These are phyloP conservation scores for Sarocladium oryzae DNA, from an alignment of 2,329 filamentous ascomycete genomes.

Conservation along the genomic window DNA sequence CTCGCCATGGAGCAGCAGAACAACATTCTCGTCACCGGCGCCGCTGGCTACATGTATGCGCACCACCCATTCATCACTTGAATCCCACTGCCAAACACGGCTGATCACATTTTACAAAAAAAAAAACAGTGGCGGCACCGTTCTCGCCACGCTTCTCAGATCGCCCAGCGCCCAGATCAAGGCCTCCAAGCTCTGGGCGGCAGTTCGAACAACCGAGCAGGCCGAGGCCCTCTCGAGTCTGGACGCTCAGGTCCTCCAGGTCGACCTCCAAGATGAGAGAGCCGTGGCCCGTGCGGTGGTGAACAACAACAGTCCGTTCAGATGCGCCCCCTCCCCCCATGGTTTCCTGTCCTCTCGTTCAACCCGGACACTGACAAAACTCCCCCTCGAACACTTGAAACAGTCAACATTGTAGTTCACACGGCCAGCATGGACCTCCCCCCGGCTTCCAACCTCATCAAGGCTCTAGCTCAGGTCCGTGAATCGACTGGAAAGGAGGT, in stretches of 20 bases:
- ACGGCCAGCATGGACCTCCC: conserved; percentile 23
- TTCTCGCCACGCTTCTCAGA: conserved; percentile 25
- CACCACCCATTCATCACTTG: conserved; percentile 1
- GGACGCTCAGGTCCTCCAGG: conserved; percentile 21
- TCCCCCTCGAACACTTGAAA: too few relatives aligned
- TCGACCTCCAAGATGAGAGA: conserved; percentile 12
- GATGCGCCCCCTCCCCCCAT: too few relatives aligned
- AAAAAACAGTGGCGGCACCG: conserved; percentile 28
- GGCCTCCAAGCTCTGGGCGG: conserved; percentile 21
- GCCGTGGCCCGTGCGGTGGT: conserved; percentile 17
- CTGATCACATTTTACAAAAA: too few relatives aligned
- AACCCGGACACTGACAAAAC: too few relatives aligned
- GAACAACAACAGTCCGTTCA: conserved; percentile 20
- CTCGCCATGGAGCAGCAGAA: background rate
- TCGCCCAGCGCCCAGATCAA: conserved; percentile 18
- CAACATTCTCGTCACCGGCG: conserved; percentile 29
- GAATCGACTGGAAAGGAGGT: conserved; percentile 18
- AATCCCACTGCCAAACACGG: too few relatives aligned
- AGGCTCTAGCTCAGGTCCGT: conserved; percentile 25
- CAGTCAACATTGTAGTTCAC: conserved; percentile 31
- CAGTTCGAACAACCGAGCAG: conserved; percentile 27
- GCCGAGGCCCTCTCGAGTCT: conserved; percentile 23
- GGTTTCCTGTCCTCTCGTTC: too few relatives aligned
- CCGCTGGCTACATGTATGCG: conserved; percentile 27
- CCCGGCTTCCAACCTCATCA: conserved; percentile 22